Conservation (phyloP, 768 basidiomycete species). For the Clitopilus passeckerianus region DNA sequence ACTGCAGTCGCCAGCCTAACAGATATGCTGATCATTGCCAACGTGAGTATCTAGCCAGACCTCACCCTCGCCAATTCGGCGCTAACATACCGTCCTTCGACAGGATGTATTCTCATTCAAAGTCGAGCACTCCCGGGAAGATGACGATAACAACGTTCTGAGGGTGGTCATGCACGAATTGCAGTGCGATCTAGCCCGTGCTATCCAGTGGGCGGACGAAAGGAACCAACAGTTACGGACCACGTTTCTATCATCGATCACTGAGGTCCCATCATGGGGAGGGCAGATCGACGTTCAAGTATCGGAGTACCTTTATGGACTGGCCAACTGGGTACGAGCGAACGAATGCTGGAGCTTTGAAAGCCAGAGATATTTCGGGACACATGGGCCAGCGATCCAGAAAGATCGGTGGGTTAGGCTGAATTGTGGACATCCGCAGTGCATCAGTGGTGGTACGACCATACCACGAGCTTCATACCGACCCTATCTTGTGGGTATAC, state of each 20-base stretch:
- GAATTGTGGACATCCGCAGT: background rate
- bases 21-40: constrained; percentile 30
- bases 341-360: constrained; percentile 38
- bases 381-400: background rate
- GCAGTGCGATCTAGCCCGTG: constrained; percentile 24
- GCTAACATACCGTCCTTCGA: background rate
- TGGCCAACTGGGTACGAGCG: constrained; percentile 36
- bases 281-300: constrained; percentile 24
- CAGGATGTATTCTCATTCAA: constrained; percentile 21
- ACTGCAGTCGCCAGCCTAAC: constrained; percentile 19
- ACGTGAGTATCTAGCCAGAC: constrained; percentile 16
- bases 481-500: no score
- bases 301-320: constrained; percentile 28
- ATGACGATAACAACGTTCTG: constrained; percentile 35
- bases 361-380: background rate
- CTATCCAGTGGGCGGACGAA: constrained; percentile 30
- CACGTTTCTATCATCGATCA: constrained; percentile 23
- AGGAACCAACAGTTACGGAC: constrained; percentile 24
- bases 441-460: no score
- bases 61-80: background rate
- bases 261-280: constrained; percentile 29
- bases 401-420: background rate
- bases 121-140: constrained; percentile 27
- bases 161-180: constrained; percentile 34
- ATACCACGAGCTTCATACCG: no score